Base-by-base conservation (phyloP, 306 rosid species). In the Luffa acutangula region DNA sequence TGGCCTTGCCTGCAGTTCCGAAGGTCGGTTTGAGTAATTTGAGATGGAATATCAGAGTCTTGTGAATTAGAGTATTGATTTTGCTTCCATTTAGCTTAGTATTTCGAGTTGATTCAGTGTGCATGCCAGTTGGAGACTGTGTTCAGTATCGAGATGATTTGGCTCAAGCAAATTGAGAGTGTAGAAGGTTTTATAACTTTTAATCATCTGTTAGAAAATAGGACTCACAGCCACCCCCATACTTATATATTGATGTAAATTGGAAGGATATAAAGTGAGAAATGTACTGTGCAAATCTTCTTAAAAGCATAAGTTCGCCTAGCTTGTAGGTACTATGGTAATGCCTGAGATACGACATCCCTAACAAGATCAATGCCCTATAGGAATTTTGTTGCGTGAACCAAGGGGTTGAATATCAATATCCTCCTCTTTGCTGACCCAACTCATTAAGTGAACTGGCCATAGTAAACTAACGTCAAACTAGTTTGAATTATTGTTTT, bases 21-120 rank as follows among this genome's bases (percentile, higher is more conserved):
- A 87, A 88, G 96, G 96, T 92, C 84, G 46, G 3, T 60, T 77
- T 78, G n/a, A 75, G 52, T 25, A 36, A 20, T n/a, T 31, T 60
- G 56, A 48, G n/a, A 62, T 62, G 56, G 65, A 52, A 8, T 33
- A 34, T 51, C 4, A 13, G 58, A 12, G 6, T 73, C 13, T 21
- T 7, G 13, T 73, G 25, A 31, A 49, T 15, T 73, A 1, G 7
- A 14, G 43, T 31, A 1, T 18, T 15, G 6, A 14, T 46, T 51
- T 13, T 14, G 3, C 21, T 46, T 5, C 13, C 13, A 31, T 25
- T 31, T 45, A 5, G 54, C 6, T 71, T 67, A 8, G 25, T 0
- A 8, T 69, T 69, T 9, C 4, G 53, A n/a, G 54, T 69, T 69
- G 10, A 20, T 69, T 42, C 36, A 69, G 10, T 69, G 75, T 69